A percentile compares a stretch with the other conserved stretches of the same genome.
Conservation (phyloP, 1,284 basidiomycete genomes). For the Cryptococcus sp. region DNA sequence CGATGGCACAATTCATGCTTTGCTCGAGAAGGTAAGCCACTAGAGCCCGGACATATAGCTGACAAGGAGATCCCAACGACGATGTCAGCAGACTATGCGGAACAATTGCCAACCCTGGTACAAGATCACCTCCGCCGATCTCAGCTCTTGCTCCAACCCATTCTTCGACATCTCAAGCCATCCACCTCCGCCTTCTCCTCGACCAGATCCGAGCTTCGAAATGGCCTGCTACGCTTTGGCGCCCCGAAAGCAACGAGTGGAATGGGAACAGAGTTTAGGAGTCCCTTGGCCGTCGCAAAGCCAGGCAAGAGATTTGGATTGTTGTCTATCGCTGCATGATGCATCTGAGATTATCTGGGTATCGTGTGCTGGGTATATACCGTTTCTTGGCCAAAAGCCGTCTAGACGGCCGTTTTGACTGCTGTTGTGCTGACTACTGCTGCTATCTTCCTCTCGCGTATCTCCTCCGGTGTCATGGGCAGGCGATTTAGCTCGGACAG, state of each 20-base stretch:
- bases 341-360: background rate
- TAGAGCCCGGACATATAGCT: background rate
- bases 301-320: conserved; percentile 44
- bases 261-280: conserved; percentile 35
- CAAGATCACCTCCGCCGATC: conserved; percentile 28
- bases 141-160: conserved; percentile 35
- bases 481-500: conserved; percentile 52
- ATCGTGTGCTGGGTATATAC: conserved; percentile 3
- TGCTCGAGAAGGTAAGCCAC: conserved; percentile 19
- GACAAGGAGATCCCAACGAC: conserved; percentile 10
- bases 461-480: conserved; percentile 32
- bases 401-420: conserved; percentile 62
- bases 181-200: background rate
- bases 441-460: conserved; percentile 53
- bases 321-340: conserved; percentile 34
- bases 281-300: conserved; percentile 40
- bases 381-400: background rate
- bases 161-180: conserved; percentile 24
- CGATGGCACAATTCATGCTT: conserved; percentile 16
- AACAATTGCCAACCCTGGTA: conserved; percentile 16
- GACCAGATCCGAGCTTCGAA: conserved; percentile 11
- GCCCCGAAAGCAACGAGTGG: conserved; percentile 8
- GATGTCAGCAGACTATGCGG: conserved; percentile 6
- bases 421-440: conserved; percentile 70
- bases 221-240: conserved; percentile 37